A percentile compares a stretch with the other conserved stretches of the same genome.
phyloP scores from a whole-genome alignment of 345 rosid genomes.

The Salix udensis region DNA sequence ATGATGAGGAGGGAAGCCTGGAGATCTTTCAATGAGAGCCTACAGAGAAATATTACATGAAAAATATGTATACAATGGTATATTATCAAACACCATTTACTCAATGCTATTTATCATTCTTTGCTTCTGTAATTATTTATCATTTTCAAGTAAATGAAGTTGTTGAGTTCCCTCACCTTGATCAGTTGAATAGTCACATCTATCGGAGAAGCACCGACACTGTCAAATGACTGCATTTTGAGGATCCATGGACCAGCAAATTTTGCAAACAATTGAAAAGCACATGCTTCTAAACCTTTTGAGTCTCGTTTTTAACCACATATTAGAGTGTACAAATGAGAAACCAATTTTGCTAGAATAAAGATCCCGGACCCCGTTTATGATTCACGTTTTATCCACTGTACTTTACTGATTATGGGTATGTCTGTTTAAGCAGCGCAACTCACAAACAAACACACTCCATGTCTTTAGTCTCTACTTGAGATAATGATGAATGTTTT shows the following conservation, averaged over 20 bases:
- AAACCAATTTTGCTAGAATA: neutral
- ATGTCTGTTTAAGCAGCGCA: too few species aligned
- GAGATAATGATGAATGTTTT: neutral
- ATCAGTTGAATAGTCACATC: neutral
- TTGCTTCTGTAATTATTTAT: neutral
- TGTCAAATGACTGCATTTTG: neutral
- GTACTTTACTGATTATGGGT: neutral
- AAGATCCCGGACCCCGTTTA: neutral
- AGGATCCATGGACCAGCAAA: neutral
- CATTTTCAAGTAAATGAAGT: neutral
- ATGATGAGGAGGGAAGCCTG: slow-evolving; percentile 40
- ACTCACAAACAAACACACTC: too few species aligned
- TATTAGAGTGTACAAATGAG: neutral
- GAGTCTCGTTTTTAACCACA: neutral
- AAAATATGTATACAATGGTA: neutral
- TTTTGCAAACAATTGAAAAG: neutral
- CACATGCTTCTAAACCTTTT: neutral
- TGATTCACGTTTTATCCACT: neutral
- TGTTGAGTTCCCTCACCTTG: neutral
- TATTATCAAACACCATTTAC: neutral
- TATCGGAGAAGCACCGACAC: neutral
- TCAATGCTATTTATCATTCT: neutral
- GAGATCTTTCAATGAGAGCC: neutral
- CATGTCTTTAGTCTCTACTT: neutral
- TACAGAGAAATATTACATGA: slow-evolving; percentile 1